Conservation (phyloP, 345 rosid species). For the Angophora floribunda region DNA sequence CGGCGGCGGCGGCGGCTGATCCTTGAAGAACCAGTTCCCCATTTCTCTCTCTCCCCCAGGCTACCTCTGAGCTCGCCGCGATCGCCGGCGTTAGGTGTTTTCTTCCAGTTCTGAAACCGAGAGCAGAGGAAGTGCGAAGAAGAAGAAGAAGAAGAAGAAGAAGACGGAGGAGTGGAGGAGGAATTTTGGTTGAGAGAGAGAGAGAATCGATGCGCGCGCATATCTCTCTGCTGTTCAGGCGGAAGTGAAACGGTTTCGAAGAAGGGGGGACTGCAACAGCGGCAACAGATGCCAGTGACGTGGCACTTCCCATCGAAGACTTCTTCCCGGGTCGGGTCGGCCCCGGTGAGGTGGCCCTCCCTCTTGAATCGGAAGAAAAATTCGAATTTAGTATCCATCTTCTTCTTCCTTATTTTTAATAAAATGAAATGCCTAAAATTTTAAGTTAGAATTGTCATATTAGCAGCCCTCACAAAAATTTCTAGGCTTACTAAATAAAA, state of each 20-base stretch:
- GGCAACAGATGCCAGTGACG: neutral
- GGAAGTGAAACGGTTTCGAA: neutral
- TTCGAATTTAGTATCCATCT: neutral
- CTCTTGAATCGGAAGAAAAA: neutral
- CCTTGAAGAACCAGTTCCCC: constrained; percentile 57
- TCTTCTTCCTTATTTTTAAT: neutral
- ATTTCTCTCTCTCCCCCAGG: neutral
- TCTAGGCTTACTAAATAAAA: neutral
- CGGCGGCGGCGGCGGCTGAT: constrained; percentile 84
- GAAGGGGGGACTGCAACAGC: neutral
- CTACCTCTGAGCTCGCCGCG: neutral
- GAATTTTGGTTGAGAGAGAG: neutral
- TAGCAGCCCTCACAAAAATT: neutral
- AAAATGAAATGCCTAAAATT: neutral
- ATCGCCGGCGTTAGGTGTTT: neutral
- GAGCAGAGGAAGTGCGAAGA: neutral
- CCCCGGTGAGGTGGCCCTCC: neutral
- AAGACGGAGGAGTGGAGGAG: neutral
- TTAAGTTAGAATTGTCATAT: neutral
- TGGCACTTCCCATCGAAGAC: neutral
- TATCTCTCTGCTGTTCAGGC: neutral
- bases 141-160: neutral
- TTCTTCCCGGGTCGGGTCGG: neutral
- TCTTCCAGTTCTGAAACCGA: neutral
- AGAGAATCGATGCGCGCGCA: neutral